These are phyloP conservation scores for Aspergillus sp. DNA, from an alignment of 2,329 filamentous ascomycete genomes.

Conservation along the genomic window DNA sequence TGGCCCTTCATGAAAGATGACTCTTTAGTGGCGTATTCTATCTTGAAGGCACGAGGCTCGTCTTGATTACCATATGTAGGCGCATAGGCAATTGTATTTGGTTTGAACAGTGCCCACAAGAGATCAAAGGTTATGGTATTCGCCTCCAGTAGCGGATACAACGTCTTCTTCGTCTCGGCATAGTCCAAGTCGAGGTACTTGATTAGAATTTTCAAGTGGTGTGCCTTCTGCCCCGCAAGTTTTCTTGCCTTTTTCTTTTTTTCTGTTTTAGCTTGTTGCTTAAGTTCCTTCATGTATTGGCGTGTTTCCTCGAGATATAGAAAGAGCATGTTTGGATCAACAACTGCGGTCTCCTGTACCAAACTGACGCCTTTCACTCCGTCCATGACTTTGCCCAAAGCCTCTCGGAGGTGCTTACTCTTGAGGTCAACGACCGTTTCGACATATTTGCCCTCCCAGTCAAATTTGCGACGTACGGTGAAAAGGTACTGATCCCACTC, in stretches of 20 bases:
- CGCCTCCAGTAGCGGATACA: slow-evolving; percentile 76
- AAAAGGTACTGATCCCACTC: slow-evolving; percentile 80
- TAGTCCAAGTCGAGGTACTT: slow-evolving; percentile 82
- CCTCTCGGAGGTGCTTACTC: slow-evolving; percentile 73
- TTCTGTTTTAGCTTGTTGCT: slow-evolving; percentile 61
- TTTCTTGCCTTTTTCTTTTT: slow-evolving; percentile 46
- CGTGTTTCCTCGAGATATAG: slow-evolving; percentile 79
- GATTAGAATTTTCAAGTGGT: slow-evolving; percentile 67
- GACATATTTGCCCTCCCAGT: slow-evolving; percentile 79
- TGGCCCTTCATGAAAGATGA: slow-evolving; percentile 68
- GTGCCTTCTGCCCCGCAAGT: slow-evolving; percentile 37
- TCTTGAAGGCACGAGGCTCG: slow-evolving; percentile 78
- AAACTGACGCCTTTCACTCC: slow-evolving; percentile 75
- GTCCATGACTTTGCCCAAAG: slow-evolving; percentile 69
- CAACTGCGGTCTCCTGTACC: slow-evolving; percentile 73
- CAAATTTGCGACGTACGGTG: slow-evolving; percentile 77
- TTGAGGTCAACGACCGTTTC: slow-evolving; percentile 79
- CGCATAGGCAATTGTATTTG: slow-evolving; percentile 75
- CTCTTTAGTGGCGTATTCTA: slow-evolving; percentile 73
- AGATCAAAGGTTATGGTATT: slow-evolving; percentile 87
- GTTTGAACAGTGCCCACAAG: slow-evolving; percentile 86
- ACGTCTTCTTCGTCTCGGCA: slow-evolving; percentile 71
- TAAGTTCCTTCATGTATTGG: slow-evolving; percentile 62
- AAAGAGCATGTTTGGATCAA: slow-evolving; percentile 71
- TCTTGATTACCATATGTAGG: slow-evolving; percentile 74